Percentiles rank a stretch among this genome's conserved stretches.
Evolutionary conservation across 2,329 filamentous ascomycete species (phyloP).

Genomic region (Meredithiella fracta): DNA sequence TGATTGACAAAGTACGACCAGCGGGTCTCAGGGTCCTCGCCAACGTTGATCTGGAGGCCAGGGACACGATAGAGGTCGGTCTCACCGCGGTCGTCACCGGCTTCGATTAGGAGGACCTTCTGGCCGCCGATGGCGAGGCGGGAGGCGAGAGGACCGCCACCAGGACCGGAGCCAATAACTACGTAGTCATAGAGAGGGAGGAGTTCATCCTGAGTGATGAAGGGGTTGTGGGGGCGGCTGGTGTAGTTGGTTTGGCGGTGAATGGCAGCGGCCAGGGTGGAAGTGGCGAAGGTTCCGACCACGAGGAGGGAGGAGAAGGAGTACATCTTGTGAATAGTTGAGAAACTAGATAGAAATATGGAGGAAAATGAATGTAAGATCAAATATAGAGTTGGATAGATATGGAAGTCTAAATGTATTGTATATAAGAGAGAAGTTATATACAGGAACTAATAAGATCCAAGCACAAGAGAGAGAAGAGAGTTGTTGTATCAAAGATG

Average conservation of each 20-base stretch:
- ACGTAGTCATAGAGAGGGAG: constrained; percentile 35
- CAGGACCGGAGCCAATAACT: constrained; percentile 41
- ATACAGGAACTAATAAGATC: background rate
- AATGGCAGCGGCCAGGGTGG: constrained; percentile 4
- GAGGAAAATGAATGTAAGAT: background rate
- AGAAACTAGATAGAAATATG: background rate
- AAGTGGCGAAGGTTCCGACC: constrained; percentile 5
- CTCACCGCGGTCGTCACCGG: constrained; percentile 36
- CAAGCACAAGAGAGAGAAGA: background rate
- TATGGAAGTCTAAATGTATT: background rate
- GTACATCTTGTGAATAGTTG: background rate
- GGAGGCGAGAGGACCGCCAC: constrained; percentile 37
- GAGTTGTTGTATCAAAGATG: background rate
- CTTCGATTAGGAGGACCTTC: constrained; percentile 41
- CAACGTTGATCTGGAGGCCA: constrained; percentile 18
- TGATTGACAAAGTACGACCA: constrained; percentile 50
- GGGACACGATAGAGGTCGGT: constrained; percentile 19
- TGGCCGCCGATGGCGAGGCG: constrained; percentile 39
- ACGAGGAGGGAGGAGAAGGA: constrained; percentile 1
- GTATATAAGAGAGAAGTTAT: background rate
- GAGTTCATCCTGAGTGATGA: constrained; percentile 4
- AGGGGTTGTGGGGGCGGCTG: background rate
- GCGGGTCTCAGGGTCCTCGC: constrained; percentile 18
- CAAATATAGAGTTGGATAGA: background rate
- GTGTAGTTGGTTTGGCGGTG: background rate